phyloP scores from a whole-genome alignment of 2,329 filamentous ascomycete genomes.

The Paecilomyces fulvus region DNA sequence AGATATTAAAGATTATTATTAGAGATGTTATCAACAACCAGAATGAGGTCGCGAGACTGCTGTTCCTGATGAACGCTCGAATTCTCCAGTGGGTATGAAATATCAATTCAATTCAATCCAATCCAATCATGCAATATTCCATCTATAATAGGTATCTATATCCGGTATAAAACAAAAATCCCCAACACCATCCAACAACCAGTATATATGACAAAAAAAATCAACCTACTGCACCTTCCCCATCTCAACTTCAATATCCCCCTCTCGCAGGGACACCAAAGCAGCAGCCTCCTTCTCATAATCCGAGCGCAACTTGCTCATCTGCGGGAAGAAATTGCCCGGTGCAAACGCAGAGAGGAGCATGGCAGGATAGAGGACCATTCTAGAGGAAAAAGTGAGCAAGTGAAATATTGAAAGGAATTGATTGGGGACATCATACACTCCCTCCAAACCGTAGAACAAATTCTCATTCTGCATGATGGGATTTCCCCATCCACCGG shows the following conservation, averaged over 20 bases:
- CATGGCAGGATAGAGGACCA: constrained; percentile 43
- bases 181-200: background rate
- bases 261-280: background rate
- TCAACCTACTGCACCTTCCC: background rate
- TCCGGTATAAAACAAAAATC: background rate
- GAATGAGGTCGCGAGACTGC: no score
- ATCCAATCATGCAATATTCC: background rate
- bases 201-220: background rate
- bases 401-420: constrained; percentile 15
- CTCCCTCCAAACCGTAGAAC: constrained; percentile 52
- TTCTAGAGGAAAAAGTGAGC: constrained; percentile 10
- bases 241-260: background rate
- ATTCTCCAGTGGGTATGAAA: background rate
- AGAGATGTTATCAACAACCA: no score
- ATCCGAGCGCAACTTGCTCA: constrained; percentile 23
- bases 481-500: constrained; percentile 54
- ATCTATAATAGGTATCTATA: background rate
- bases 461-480: constrained; percentile 56
- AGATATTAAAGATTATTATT: background rate
- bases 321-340: constrained; percentile 48
- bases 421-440: constrained; percentile 26
- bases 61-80: no score
- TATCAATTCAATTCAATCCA: background rate
- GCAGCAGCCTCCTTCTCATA: background rate
- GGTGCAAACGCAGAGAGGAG: constrained; percentile 48